Evolutionary conservation across 2,329 filamentous ascomycete genomes (phyloP), one percentile per base, ranked within the genome.

Genomic region (Fusarium marasasianum): DNA sequence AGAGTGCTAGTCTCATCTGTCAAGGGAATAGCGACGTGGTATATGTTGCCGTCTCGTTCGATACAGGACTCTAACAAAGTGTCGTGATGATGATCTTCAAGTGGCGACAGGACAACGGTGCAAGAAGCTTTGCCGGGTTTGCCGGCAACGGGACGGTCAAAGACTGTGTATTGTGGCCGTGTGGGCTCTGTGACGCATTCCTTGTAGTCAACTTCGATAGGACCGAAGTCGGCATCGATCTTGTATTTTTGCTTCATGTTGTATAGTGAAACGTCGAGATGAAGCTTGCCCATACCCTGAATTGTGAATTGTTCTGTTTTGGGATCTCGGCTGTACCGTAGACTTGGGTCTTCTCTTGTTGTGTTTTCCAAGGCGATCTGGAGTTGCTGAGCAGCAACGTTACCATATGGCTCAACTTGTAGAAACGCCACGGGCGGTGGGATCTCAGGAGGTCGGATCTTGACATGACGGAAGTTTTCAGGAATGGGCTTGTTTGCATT

Each of bases 361-460:
- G 98, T 88, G 55, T 96, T 90, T 10, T 91, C 89, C 11, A 99
- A 85, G 2, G 93, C 92, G 11, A 92, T 90, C 63, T 94, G 90
- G 11, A 99, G 89, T 66, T 92, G 89, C 76, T 95, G 95, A 77
- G 95, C 93, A 74, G 95, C 94, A 38, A 92, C 89, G 38, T 94
- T 85, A 76, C 94, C 92, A 75, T 94, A 87, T 1, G 88, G 94
- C 73, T 98, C 96, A 35, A 98, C 91, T 69, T 95, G 94, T n/a
- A 97, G 92, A 81, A 98, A 99, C 79, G 98, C 98, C 0, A 99
- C 96, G 0, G 96, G 95, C 0, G 96, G 95, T 2, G 96, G 96
- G 1, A 98, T 94, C 67, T 93, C 90, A 35, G 97, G 96, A 0
- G 96, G 94, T 22, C 94, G 91, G 41, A 99, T 89, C 79, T 98